Percentiles rank a stretch among this genome's conserved stretches.
Evolutionary conservation across 1,284 basidiomycete species (phyloP).

Genomic region (Tylopilus microsporus): DNA sequence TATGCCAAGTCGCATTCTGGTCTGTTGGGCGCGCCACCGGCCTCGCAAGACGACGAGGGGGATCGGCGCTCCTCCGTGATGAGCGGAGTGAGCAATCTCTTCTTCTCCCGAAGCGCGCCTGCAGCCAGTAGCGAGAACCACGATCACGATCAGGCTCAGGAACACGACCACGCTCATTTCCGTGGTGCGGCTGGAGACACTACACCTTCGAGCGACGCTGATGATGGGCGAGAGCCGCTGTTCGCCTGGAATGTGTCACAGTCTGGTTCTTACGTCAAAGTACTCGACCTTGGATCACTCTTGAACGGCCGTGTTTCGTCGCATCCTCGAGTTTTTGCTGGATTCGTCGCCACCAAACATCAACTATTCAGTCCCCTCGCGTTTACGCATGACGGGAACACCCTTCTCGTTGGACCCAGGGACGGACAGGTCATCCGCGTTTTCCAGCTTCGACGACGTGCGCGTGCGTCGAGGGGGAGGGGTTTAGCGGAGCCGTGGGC

Average conservation of each 20-base stretch:
- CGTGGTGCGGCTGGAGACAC: constrained; percentile 11
- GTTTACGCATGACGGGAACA: constrained; percentile 60
- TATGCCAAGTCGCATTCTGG: constrained; percentile 27
- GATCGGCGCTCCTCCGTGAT: constrained; percentile 15
- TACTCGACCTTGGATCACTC: constrained; percentile 52
- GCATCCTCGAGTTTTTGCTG: constrained; percentile 36
- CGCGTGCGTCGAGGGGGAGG: constrained; percentile 21
- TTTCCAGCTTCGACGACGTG: constrained; percentile 47
- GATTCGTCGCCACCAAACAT: constrained; percentile 45
- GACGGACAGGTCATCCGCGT: constrained; percentile 61
- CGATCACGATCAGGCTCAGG: too few species aligned
- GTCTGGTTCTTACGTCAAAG: constrained; percentile 43
- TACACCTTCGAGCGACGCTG: constrained; percentile 13
- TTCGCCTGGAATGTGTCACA: neutral
- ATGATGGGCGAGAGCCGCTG: constrained; percentile 7
- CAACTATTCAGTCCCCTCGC: constrained; percentile 49
- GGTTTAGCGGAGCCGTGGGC: too few species aligned
- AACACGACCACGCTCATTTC: too few species aligned
- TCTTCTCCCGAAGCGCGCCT: too few species aligned
- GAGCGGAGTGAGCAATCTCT: too few species aligned
- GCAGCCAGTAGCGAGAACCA: too few species aligned
- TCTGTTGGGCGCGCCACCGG: constrained; percentile 2
- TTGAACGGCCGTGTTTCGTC: constrained; percentile 17
- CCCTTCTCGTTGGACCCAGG: constrained; percentile 50
- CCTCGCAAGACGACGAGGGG: constrained; percentile 9